Percentiles rank a stretch among this genome's conserved stretches.
Evolutionary conservation across 768 basidiomycete genomes (phyloP).

Genomic region (Tulasnella sp.): DNA sequence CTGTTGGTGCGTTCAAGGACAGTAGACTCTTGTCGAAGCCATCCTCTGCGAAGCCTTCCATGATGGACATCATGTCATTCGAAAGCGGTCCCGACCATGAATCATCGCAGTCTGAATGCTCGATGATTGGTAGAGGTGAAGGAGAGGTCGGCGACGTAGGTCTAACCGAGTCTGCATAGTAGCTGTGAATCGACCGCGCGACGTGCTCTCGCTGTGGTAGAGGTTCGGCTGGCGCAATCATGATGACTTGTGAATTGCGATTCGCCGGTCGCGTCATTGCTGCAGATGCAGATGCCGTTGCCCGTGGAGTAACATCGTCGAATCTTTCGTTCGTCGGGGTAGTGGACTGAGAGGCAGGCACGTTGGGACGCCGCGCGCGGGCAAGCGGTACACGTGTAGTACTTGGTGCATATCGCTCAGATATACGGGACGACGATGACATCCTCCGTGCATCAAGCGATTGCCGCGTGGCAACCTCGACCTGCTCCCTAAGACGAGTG

Average conservation of each 20-base stretch:
- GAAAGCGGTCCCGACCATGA: neutral
- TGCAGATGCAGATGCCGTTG: neutral
- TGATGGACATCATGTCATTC: conserved; percentile 3
- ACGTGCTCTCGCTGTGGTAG: conserved; percentile 10
- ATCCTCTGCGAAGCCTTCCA: conserved; percentile 3
- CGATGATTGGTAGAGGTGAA: conserved; percentile 4
- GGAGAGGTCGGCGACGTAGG: neutral
- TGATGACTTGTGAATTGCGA: neutral
- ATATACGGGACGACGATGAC: conserved; percentile 1
- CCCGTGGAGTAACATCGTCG: neutral
- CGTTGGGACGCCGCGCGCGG: conserved; percentile 4
- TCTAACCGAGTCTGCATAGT: conserved; percentile 7
- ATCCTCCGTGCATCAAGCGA: conserved; percentile 5
- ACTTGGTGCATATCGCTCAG: conserved; percentile 11
- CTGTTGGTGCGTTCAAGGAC: neutral
- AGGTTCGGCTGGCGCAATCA: conserved; percentile 1
- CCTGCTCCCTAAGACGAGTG: conserved; percentile 9
- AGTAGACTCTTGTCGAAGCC: conserved; percentile 2
- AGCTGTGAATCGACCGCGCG: conserved; percentile 7
- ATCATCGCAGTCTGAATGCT: conserved; percentile 9
- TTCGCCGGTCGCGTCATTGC: neutral
- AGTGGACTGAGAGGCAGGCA: neutral
- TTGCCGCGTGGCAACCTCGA: conserved; percentile 1
- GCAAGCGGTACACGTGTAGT: conserved; percentile 8
- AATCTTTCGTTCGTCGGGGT: conserved; percentile 9